Evolutionary conservation across 2,329 filamentous ascomycete species (phyloP).

Genomic region (Chaetomium sp.): DNA sequence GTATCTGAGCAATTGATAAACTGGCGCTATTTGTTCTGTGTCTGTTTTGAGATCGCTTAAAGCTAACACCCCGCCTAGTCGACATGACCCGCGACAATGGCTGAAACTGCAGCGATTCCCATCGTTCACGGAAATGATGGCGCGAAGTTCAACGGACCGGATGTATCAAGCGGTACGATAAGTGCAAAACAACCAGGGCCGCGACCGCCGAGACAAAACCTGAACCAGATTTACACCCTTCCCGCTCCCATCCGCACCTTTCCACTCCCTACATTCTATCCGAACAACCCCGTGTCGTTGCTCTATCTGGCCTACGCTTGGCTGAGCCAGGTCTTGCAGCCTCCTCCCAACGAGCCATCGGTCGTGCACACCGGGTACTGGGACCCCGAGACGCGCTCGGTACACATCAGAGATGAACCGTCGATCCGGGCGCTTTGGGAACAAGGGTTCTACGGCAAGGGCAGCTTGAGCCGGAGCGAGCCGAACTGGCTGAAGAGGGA

Average conservation of each 20-base stretch:
- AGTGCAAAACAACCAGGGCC: background rate
- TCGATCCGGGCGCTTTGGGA: slow-evolving; percentile 85
- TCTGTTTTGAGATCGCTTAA: too few relatives aligned
- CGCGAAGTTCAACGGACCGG: background rate
- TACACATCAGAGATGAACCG: slow-evolving; percentile 72
- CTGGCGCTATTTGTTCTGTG: background rate
- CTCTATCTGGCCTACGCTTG: slow-evolving; percentile 74
- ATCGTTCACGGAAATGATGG: slow-evolving; percentile 3
- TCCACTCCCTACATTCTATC: slow-evolving; percentile 81
- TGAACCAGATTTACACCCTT: slow-evolving; percentile 72
- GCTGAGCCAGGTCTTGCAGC: slow-evolving; percentile 64
- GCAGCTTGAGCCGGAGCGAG: slow-evolving; percentile 86
- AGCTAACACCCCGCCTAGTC: slow-evolving; percentile 26
- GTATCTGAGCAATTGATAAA: slow-evolving; percentile 66
- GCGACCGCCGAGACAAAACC: slow-evolving; percentile 21
- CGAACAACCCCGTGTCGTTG: slow-evolving; percentile 84
- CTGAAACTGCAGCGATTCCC: slow-evolving; percentile 30
- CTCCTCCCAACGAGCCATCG: slow-evolving; percentile 57
- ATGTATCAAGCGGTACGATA: background rate
- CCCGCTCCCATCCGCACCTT: slow-evolving; percentile 75
- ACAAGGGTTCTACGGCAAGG: slow-evolving; percentile 96
- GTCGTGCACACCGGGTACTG: slow-evolving; percentile 67
- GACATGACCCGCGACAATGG: slow-evolving; percentile 44
- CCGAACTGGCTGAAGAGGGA: slow-evolving; percentile 87
- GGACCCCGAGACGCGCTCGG: slow-evolving; percentile 71